Evolutionary conservation across 202 grass and related monocot genomes (phyloP), one percentile per base, ranked within the genome.

Genomic region (Zizania palustris): DNA sequence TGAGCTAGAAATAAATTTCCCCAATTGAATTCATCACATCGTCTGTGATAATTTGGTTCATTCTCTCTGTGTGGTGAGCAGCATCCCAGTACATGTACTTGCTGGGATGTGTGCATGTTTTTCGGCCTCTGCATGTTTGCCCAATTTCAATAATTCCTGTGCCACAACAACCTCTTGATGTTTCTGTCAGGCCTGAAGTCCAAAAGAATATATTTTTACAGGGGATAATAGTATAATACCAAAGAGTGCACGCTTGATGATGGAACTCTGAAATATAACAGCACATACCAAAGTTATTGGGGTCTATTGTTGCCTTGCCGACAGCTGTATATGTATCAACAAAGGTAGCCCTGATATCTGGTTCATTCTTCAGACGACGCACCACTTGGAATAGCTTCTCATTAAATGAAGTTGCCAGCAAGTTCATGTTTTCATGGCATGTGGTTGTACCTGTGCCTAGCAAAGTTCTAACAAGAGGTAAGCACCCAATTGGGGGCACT

Each of bases 51-150:
- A 88, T 69, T 45, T 88, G 72, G 74, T 93, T 85, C 18, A 77
- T 83, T 46, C 39, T 90, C 71, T 93, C 85, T 12, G 91, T 90
- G 15, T 84, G 88, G 78, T 93, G 91, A 70, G 90, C 72, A 57
- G 85, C 91, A 58, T 93, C 91, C 91, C 91, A 93, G 73, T 90
- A 90, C 6, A 93, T 11, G 51, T 90, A 90, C 49, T 77, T 88
- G 85, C 60, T 85, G 19, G 91, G 88, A 62, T 93, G 82, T 33
- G 77, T 71, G 36, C 91, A 93, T 16, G 79, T 86, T 43, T 46
- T 81, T 45, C 83, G 74, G 5, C 88, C 88, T 84, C 74, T 72
- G 60, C 91, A 93, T 50, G 91, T 78, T 57, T 88, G 82, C 14
- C 82, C 88, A 0, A 93, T 71, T 77, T 93, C 91, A 3, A 86